Conservation (phyloP, 352 stramenopile species). For the Hyaloperonospora brassicae region DNA sequence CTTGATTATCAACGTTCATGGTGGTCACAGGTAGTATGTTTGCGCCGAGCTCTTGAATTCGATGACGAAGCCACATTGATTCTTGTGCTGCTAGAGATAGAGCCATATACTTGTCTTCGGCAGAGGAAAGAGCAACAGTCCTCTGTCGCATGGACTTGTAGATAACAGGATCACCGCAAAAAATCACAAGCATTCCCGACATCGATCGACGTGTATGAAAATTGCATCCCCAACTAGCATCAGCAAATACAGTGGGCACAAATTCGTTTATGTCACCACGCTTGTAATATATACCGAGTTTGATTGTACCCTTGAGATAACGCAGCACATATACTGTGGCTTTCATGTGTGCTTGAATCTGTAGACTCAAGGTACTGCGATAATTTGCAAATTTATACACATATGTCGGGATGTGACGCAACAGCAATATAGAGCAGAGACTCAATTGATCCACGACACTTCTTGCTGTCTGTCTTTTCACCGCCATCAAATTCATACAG, state of each 20-base stretch:
- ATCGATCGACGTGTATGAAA: too few species aligned
- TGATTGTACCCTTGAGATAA: too few species aligned
- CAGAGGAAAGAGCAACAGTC: neutral
- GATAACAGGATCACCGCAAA: neutral
- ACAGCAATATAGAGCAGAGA: neutral
- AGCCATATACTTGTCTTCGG: neutral
- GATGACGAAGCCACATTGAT: neutral
- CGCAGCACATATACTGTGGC: too few species aligned
- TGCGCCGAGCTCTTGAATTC: neutral
- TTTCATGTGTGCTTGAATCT: too few species aligned
- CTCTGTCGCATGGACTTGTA: slow-evolving; percentile 1
- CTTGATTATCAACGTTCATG: neutral
- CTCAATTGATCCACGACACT: too few species aligned
- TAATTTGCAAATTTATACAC: neutral
- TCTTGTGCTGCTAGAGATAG: slow-evolving; percentile 1
- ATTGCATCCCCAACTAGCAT: too few species aligned
- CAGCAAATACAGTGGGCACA: too few species aligned
- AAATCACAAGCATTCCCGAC: neutral
- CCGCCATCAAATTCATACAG: too few species aligned
- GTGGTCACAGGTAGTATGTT: neutral
- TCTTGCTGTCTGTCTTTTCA: too few species aligned
- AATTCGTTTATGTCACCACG: too few species aligned
- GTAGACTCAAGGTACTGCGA: too few species aligned
- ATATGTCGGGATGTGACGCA: neutral
- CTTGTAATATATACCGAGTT: too few species aligned